Evolutionary conservation across 768 basidiomycete genomes (phyloP).

Genomic region (Trametes gibbosa): DNA sequence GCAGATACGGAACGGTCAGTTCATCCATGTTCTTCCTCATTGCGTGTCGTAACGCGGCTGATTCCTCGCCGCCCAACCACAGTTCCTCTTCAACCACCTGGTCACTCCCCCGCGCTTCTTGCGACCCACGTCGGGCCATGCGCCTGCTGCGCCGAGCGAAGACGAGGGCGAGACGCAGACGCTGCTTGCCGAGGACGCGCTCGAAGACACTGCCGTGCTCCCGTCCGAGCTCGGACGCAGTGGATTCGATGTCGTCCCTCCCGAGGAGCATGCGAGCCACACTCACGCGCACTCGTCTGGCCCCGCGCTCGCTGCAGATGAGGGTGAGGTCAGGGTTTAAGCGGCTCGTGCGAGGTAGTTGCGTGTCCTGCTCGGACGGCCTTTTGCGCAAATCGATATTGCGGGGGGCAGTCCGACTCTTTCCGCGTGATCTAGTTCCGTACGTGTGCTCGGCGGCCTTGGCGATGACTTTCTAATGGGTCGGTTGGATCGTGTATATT

Average conservation of each 20-base stretch:
- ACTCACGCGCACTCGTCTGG: slow-evolving; percentile 2
- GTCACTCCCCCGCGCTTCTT: slow-evolving; percentile 66
- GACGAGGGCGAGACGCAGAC: slow-evolving; percentile 33
- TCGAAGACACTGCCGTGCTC: slow-evolving; percentile 82
- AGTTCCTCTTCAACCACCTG: slow-evolving; percentile 92
- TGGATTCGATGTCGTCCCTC: slow-evolving; percentile 80
- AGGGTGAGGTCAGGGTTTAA: slow-evolving; percentile 1
- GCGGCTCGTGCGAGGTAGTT: background rate
- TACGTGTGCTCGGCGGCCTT: background rate
- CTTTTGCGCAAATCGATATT: background rate
- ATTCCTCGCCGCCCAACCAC: slow-evolving; percentile 8
- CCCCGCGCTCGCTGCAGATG: background rate
- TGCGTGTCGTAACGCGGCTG: slow-evolving; percentile 3
- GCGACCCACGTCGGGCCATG: slow-evolving; percentile 37
- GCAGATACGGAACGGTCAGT: slow-evolving; percentile 79
- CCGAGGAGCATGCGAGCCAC: slow-evolving; percentile 18
- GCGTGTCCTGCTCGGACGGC: too few relatives aligned
- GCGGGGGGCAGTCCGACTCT: background rate
- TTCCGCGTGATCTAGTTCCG: background rate
- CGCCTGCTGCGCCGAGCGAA: slow-evolving; percentile 6
- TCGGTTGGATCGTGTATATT: background rate
- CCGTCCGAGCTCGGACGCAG: slow-evolving; percentile 80
- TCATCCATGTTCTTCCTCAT: background rate
- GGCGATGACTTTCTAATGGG: background rate
- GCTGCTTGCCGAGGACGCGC: slow-evolving; percentile 57